These are phyloP conservation scores for Acaromyces ingoldii DNA, from an alignment of 1,284 basidiomycete genomes.

Conservation along the genomic window DNA sequence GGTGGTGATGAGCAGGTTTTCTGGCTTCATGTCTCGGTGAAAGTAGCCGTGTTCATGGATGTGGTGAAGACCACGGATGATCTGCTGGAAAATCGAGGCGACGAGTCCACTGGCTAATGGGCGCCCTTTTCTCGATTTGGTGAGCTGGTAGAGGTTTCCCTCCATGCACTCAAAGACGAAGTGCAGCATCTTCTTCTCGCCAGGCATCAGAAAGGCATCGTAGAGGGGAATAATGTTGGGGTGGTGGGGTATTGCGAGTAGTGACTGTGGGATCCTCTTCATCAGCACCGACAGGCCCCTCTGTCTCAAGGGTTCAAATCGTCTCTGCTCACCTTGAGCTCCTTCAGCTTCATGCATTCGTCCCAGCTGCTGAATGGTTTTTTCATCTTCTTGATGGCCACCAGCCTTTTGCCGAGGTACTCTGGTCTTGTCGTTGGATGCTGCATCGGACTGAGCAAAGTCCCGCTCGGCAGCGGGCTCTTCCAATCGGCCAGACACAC, in stretches of 20 bases:
- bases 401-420: constrained; percentile 87
- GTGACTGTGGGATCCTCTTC: constrained; percentile 61
- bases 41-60: constrained; percentile 92
- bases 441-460: constrained; percentile 50
- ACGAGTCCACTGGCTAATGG: constrained; percentile 90
- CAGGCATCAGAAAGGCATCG: constrained; percentile 93
- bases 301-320: neutral
- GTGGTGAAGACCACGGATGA: constrained; percentile 82
- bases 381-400: constrained; percentile 98
- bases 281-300: neutral
- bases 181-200: constrained; percentile 90
- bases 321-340: constrained; percentile 78
- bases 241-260: constrained; percentile 88
- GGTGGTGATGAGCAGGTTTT: constrained; percentile 99
- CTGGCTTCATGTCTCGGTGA: constrained; percentile 99
- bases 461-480: constrained; percentile 63
- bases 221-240: constrained; percentile 97
- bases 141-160: constrained; percentile 98
- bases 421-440: constrained; percentile 71
- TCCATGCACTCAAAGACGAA: constrained; percentile 99
- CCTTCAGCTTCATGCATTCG: constrained; percentile 89
- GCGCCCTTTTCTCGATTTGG: constrained; percentile 90
- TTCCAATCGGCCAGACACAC: constrained; percentile 99
- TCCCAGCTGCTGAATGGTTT: constrained; percentile 95
- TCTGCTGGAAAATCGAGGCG: constrained; percentile 89